Evolutionary conservation across 768 basidiomycete species (phyloP).

Genomic region (Boletus pseudopeckii): DNA sequence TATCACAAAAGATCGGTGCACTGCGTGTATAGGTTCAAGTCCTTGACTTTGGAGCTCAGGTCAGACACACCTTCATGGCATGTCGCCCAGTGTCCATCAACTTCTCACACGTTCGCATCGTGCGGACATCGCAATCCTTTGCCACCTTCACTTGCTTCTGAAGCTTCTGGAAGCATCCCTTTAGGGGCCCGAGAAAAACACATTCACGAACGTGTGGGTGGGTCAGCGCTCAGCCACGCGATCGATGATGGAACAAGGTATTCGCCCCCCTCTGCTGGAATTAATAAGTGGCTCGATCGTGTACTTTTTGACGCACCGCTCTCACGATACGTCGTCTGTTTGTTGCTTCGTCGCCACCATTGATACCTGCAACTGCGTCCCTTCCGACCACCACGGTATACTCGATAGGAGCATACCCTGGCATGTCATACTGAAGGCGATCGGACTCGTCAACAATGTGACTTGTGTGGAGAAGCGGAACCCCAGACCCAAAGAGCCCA

Average conservation of each 20-base stretch:
- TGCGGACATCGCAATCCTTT: background rate
- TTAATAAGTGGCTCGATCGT: slow-evolving; percentile 1
- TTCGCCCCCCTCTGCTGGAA: background rate
- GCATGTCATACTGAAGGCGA: background rate
- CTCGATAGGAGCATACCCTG: background rate
- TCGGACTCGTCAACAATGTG: too few relatives aligned
- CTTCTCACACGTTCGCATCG: slow-evolving; percentile 4
- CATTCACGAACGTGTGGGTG: background rate
- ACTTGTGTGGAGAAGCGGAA: background rate
- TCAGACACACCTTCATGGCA: slow-evolving; percentile 4
- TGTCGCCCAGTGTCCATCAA: background rate
- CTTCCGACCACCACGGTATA: background rate
- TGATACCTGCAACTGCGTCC: background rate
- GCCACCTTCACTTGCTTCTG: background rate
- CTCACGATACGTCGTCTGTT: background rate
- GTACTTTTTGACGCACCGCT: background rate
- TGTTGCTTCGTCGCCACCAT: background rate
- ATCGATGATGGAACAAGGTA: slow-evolving; percentile 1
- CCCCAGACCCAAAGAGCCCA: background rate
- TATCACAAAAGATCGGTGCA: background rate
- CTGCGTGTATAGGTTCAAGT: background rate
- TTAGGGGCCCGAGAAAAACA: background rate
- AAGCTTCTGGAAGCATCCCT: background rate
- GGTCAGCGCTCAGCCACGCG: slow-evolving; percentile 3
- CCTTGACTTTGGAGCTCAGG: background rate